Conservation (phyloP, 1,284 basidiomycete genomes). For the Sanguinoderma infundibulare region DNA sequence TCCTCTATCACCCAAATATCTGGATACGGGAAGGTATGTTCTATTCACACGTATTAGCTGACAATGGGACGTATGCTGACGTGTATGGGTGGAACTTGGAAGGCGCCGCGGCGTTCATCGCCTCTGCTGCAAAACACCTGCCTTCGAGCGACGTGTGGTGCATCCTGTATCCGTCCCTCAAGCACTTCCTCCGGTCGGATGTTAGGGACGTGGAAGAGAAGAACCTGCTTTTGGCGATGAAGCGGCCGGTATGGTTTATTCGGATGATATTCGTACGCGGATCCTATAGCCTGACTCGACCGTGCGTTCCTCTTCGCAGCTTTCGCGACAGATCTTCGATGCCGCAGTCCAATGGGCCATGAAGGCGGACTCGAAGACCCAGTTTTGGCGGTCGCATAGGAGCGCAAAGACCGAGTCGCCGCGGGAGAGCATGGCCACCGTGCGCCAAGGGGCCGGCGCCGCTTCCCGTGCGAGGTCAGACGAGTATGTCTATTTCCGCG, state of each 20-base stretch:
- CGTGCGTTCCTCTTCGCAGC: constrained; percentile 43
- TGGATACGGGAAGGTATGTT: constrained; percentile 90
- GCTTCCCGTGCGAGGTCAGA: constrained; percentile 66
- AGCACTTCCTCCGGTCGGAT: constrained; percentile 87
- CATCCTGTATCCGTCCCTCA: constrained; percentile 90
- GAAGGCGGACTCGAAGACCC: constrained; percentile 67
- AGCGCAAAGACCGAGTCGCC: constrained; percentile 64
- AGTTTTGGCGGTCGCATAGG: constrained; percentile 74
- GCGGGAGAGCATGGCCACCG: constrained; percentile 67
- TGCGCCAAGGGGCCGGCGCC: constrained; percentile 54
- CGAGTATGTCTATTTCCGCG: constrained; percentile 51
- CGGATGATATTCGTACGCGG: neutral
- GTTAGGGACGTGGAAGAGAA: constrained; percentile 79
- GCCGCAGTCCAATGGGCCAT: constrained; percentile 90
- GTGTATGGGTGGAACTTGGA: constrained; percentile 5
- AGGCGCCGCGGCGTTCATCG: constrained; percentile 89
- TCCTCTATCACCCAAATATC: constrained; percentile 94
- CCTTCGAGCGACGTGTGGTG: constrained; percentile 93
- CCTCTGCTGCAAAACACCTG: constrained; percentile 80
- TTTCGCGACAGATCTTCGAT: constrained; percentile 82
- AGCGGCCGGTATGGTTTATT: constrained; percentile 67
- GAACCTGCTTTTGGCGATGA: constrained; percentile 75
- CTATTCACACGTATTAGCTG: neutral
- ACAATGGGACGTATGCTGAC: neutral
- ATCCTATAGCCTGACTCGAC: constrained; percentile 10